Conservation (phyloP, 1,139 yeast species). For the Blastobotrys aristatus region DNA sequence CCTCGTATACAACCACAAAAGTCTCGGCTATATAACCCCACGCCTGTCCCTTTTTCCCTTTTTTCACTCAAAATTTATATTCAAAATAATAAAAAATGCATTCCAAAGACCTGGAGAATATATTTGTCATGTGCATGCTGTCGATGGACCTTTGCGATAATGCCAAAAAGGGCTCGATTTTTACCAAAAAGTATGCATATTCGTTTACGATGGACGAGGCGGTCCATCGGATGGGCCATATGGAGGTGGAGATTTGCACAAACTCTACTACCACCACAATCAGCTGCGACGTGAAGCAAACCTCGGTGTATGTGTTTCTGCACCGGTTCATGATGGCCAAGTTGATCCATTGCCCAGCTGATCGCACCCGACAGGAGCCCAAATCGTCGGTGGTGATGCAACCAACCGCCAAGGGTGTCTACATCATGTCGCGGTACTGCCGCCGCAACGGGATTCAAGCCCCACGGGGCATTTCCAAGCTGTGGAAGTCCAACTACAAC, state of each 20-base stretch:
- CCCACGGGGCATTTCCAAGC: not conserved
- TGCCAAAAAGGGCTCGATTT: conserved; percentile 27
- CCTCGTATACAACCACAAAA: too few species aligned
- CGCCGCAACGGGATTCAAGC: conserved; percentile 46
- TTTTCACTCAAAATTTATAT: too few species aligned
- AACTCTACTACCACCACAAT: conserved; percentile 45
- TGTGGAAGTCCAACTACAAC: conserved; percentile 52
- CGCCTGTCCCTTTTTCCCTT: too few species aligned
- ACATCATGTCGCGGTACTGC: conserved; percentile 59
- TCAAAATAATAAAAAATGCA: too few species aligned
- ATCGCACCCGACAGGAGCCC: conserved; percentile 38
- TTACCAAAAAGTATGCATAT: conserved; percentile 44
- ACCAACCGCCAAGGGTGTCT: conserved; percentile 90
- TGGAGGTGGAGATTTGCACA: conserved; percentile 48
- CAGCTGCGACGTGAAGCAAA: conserved; percentile 51
- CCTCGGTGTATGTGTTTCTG: conserved; percentile 47
- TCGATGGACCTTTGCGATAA: conserved; percentile 40
- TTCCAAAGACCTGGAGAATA: conserved; percentile 20
- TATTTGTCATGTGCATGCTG: conserved; percentile 44
- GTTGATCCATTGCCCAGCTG: conserved; percentile 70
- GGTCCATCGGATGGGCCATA: conserved; percentile 43
- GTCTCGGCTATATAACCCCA: too few species aligned
- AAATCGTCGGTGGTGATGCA: conserved; percentile 42
- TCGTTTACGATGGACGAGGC: conserved; percentile 55
- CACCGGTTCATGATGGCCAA: conserved; percentile 59